A percentile compares a stretch with the other conserved stretches of the same genome.
These are phyloP conservation scores for Boletus subcaerulescens DNA, from an alignment of 768 basidiomycete genomes.

Conservation along the genomic window DNA sequence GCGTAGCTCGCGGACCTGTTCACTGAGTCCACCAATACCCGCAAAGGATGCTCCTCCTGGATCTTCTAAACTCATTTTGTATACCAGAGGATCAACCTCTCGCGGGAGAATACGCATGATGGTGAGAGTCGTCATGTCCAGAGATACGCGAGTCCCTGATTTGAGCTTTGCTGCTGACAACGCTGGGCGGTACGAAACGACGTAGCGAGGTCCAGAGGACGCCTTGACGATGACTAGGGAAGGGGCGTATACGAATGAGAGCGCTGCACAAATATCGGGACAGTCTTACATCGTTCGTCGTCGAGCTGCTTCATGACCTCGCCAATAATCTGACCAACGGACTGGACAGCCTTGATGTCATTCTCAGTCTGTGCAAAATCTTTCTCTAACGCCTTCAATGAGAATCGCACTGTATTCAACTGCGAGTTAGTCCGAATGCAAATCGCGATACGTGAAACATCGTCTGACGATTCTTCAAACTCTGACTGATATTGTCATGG, in stretches of 20 bases:
- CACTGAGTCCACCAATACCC: constrained; percentile 92
- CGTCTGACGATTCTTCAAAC: constrained; percentile 82
- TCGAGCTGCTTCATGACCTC: constrained; percentile 99
- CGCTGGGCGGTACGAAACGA: constrained; percentile 93
- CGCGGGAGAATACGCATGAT: constrained; percentile 98
- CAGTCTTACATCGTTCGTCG: constrained; percentile 85
- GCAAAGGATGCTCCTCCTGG: constrained; percentile 95
- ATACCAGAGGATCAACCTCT: constrained; percentile 96
- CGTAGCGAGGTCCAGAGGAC: constrained; percentile 96
- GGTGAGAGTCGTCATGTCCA: constrained; percentile 99
- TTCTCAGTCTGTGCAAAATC: constrained; percentile 95
- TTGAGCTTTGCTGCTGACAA: constrained; percentile 92
- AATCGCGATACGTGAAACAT: neutral
- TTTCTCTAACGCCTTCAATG: constrained; percentile 84
- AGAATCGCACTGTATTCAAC: constrained; percentile 72
- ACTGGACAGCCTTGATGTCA: constrained; percentile 98
- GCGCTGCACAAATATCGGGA: neutral
- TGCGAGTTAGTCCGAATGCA: neutral
- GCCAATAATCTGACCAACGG: constrained; percentile 97
- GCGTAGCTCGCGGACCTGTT: constrained; percentile 94
- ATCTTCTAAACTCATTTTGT: constrained; percentile 99
- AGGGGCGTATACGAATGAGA: neutral
- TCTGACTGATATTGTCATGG: constrained; percentile 84
- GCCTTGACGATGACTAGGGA: constrained; percentile 93
- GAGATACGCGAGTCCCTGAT: constrained; percentile 88